phyloP scores from a whole-genome alignment of 805 yeast genomes.

The Lipomyces mesembrius region DNA sequence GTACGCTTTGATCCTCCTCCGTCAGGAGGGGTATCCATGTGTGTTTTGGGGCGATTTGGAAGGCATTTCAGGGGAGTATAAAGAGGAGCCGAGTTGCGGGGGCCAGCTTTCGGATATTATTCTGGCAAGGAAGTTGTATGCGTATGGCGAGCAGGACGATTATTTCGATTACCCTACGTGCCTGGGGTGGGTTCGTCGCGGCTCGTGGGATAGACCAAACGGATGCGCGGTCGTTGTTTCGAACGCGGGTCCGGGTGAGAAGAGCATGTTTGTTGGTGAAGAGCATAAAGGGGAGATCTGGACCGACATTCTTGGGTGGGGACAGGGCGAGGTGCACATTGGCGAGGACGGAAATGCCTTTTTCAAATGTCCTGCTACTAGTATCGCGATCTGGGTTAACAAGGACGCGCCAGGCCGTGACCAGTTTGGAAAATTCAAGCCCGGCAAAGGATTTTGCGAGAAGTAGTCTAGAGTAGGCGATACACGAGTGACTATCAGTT shows the following conservation, averaged over 20 bases:
- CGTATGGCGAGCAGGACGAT: conserved; percentile 36
- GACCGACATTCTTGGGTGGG: conserved; percentile 36
- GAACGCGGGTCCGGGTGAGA: conserved; percentile 31
- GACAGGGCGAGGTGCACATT: conserved; percentile 25
- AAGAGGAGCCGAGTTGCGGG: conserved; percentile 29
- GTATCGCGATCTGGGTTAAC: conserved; percentile 32
- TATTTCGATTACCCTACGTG: conserved; percentile 31
- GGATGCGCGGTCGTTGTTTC: conserved; percentile 33
- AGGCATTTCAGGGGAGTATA: conserved; percentile 26
- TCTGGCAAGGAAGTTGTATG: conserved; percentile 30
- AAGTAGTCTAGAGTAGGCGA: background rate
- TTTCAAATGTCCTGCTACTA: conserved; percentile 31
- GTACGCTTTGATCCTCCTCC: conserved; percentile 33
- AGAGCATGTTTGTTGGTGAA: conserved; percentile 33
- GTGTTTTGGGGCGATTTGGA: conserved; percentile 37
- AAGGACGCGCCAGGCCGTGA: conserved; percentile 27
- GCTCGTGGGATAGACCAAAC: conserved; percentile 32
- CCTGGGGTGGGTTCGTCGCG: conserved; percentile 37
- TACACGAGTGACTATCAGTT: too few species aligned
- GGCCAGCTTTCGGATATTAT: conserved; percentile 33
- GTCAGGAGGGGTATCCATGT: conserved; percentile 35
- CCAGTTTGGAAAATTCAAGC: conserved; percentile 24
- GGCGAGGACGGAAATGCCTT: conserved; percentile 31
- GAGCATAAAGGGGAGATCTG: conserved; percentile 29
- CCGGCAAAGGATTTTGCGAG: conserved; percentile 10